phyloP scores from a whole-genome alignment of 78 protist species.

The Chrysochromulina parva region DNA sequence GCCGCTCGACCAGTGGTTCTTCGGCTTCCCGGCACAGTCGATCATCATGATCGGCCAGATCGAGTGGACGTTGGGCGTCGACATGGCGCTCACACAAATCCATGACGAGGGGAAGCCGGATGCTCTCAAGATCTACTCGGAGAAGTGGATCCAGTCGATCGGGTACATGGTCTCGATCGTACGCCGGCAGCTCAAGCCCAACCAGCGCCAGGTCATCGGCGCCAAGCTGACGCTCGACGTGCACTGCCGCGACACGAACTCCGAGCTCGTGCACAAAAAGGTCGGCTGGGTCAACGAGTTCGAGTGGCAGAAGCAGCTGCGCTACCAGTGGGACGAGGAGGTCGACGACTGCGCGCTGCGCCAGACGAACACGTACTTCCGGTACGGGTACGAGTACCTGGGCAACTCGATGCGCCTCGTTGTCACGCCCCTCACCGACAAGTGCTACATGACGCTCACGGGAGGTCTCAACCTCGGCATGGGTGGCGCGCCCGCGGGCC shows the following conservation, averaged over 20 bases:
- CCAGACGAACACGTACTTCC: conserved; percentile 49
- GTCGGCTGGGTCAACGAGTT: conserved; percentile 30
- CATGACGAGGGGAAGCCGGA: background rate
- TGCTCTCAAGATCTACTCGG: background rate
- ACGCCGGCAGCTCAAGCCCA: conserved; percentile 28
- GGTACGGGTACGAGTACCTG: conserved; percentile 80
- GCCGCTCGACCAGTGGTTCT: conserved; percentile 46
- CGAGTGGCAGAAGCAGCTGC: conserved; percentile 68
- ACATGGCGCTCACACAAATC: conserved; percentile 23
- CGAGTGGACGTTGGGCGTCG: conserved; percentile 63
- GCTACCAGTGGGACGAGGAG: conserved; percentile 73
- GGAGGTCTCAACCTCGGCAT: conserved; percentile 72
- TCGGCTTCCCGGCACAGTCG: conserved; percentile 60
- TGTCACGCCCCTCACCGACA: conserved; percentile 91
- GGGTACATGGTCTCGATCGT: background rate
- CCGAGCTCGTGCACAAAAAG: background rate
- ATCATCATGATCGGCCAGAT: conserved; percentile 56
- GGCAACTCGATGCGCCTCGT: conserved; percentile 80
- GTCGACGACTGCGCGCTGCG: conserved; percentile 49
- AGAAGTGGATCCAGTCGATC: background rate
- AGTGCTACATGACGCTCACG: conserved; percentile 65
- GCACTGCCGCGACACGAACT: conserved; percentile 70
- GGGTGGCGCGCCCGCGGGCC: conserved; percentile 88
- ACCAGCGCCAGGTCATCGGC: conserved; percentile 38
- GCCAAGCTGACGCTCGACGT: conserved; percentile 75